Evolutionary conservation across 495 filamentous ascomycete species (phyloP), one percentile per base, ranked within the genome.

Genomic region (Patellaria atrata): DNA sequence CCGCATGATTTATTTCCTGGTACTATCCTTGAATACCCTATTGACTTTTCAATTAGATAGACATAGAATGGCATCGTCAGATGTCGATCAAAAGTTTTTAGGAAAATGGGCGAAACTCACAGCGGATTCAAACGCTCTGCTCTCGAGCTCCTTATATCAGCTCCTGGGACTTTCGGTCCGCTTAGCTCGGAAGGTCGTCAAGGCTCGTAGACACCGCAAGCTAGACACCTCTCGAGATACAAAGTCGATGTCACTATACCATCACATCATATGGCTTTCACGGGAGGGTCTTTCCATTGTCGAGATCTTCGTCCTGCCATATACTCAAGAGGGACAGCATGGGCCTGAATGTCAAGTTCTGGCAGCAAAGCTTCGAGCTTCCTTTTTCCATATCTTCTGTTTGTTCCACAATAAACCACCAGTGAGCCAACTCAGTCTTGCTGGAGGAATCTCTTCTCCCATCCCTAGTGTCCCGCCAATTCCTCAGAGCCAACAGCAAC

Each of bases 1-100:
- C n/a, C n/a, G n/a, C n/a, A n/a, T n/a, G n/a, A n/a, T n/a, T n/a
- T n/a, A n/a, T n/a, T n/a, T n/a, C n/a, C n/a, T n/a, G n/a, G n/a
- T n/a, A n/a, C n/a, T n/a, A n/a, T n/a, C n/a, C n/a, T n/a, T n/a
- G n/a, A n/a, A n/a, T n/a, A n/a, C 27, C 5, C 30, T 15, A 27
- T 41, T 48, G 40, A 48, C 45, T 22, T 21, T 30, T 48, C 22
- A 26, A 21, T 10, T 30, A 48, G 45, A 40, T 38, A 33, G 36
- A 19, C 30, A 33, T 29, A 39, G 40, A 31, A 96, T 94, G 89
- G 87, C 91, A 57, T 85, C 82, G 54, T 85, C 83, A 30, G 84
- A 93, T 57, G 81, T 96, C 27, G 89, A 96, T 56, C 84, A 94
- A 62, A 96, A 94, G 61, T 92, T 85, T 58, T 67, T 97, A 45